These are phyloP conservation scores for Epithele typhae DNA, from an alignment of 768 basidiomycete species.

Conservation along the genomic window DNA sequence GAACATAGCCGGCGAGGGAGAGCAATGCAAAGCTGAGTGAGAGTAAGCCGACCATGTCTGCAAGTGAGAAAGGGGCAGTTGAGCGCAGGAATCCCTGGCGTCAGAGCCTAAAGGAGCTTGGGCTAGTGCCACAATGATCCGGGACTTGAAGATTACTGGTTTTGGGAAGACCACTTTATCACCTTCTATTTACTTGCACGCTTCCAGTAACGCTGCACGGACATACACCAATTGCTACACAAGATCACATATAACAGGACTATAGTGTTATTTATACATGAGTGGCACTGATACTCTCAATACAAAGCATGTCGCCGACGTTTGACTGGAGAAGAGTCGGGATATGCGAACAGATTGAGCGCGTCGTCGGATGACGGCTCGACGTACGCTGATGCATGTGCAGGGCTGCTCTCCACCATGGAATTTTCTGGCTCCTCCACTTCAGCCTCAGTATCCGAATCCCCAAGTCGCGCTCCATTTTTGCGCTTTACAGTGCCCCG, in stretches of 20 bases:
- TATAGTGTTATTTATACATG: no score
- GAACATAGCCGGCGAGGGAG: not conserved
- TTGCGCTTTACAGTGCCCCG: not conserved
- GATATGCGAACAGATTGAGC: slow-evolving; percentile 43
- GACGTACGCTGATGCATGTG: not conserved
- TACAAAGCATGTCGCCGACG: not conserved
- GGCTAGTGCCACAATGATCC: no score
- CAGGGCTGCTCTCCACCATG: slow-evolving; percentile 7
- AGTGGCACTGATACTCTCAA: no score
- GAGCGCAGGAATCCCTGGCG: no score
- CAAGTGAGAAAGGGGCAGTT: no score
- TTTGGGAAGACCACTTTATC: no score
- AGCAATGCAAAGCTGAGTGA: not conserved
- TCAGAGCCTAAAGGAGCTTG: no score
- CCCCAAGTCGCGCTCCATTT: not conserved
- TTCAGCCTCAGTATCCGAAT: not conserved
- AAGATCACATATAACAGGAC: no score
- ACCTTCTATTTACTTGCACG: no score
- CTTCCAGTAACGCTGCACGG: no score
- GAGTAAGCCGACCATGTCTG: not conserved
- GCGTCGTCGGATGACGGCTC: slow-evolving; percentile 41
- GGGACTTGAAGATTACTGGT: no score
- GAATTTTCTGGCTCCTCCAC: not conserved
- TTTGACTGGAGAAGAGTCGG: slow-evolving; percentile 24
- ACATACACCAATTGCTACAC: no score